phyloP scores from a whole-genome alignment of 805 yeast genomes.

The Cyberlindnera veronae region DNA sequence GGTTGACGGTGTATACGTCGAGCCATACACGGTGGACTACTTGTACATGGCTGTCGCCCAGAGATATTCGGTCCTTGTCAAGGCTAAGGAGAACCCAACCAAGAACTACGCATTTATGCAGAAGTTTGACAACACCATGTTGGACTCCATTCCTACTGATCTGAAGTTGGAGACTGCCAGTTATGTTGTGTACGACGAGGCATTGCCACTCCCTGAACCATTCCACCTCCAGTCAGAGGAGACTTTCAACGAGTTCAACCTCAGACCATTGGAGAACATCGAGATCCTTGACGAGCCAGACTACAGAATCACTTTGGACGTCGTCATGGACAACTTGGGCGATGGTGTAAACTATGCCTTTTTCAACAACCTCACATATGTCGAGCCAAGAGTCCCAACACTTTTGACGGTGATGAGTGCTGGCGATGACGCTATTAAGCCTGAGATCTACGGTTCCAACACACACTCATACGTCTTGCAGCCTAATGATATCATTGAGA shows the following conservation, averaged over 20 bases:
- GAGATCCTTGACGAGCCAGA: slow-evolving; percentile 58
- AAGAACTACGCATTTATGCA: slow-evolving; percentile 61
- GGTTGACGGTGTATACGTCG: slow-evolving; percentile 67
- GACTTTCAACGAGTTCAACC: slow-evolving; percentile 33
- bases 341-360: slow-evolving; percentile 95
- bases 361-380: slow-evolving; percentile 82
- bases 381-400: slow-evolving; percentile 81
- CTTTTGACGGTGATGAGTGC: slow-evolving; percentile 75
- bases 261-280: slow-evolving; percentile 41
- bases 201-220: slow-evolving; percentile 29
- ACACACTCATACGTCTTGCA: slow-evolving; percentile 70
- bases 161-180: slow-evolving; percentile 53
- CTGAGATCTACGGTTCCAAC: slow-evolving; percentile 67
- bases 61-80: slow-evolving; percentile 66
- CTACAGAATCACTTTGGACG: slow-evolving; percentile 52
- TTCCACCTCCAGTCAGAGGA: slow-evolving; percentile 15
- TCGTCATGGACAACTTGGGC: slow-evolving; percentile 76
- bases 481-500: slow-evolving; percentile 58
- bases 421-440: slow-evolving; percentile 53
- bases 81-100: slow-evolving; percentile 42
- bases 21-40: slow-evolving; percentile 52
- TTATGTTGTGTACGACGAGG: slow-evolving; percentile 47
- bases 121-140: slow-evolving; percentile 60
- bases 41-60: slow-evolving; percentile 77
- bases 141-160: slow-evolving; percentile 63